These are phyloP conservation scores for Erodium texanum DNA, from an alignment of 441 rosid species.

Conservation along the genomic window DNA sequence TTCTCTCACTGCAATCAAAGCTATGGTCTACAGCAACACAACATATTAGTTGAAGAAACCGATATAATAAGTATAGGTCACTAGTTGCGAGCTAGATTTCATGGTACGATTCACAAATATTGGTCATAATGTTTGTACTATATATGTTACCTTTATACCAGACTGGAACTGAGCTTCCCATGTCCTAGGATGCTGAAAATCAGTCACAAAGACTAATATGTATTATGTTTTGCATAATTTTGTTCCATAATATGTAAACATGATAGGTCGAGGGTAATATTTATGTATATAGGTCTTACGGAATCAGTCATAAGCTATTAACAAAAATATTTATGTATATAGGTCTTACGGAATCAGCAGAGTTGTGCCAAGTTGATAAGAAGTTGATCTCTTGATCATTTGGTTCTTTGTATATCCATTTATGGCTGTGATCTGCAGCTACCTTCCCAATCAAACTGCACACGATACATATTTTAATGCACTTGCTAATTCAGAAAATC, in stretches of 20 bases:
- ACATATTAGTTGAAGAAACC: conserved; percentile 9
- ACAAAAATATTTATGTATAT: too few relatives aligned
- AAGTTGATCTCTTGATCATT: conserved; percentile 91
- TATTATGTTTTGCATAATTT: background rate
- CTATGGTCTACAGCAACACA: conserved; percentile 62
- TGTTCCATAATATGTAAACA: too few relatives aligned
- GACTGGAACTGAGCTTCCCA: conserved; percentile 10
- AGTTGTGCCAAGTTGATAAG: conserved; percentile 89
- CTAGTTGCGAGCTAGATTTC: background rate
- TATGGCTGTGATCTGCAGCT: conserved; percentile 91
- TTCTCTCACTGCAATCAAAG: conserved; percentile 88
- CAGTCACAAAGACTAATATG: background rate
- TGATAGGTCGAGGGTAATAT: too few relatives aligned
- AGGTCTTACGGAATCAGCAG: conserved; percentile 75
- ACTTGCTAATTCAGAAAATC: too few relatives aligned
- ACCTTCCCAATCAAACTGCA: conserved; percentile 86
- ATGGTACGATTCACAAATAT: background rate
- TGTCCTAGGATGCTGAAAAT: conserved; percentile 49
- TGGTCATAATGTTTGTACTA: too few relatives aligned
- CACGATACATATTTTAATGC: conserved; percentile 5
- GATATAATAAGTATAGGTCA: too few relatives aligned
- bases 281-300: conserved; percentile 29
- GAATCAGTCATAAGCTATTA: too few relatives aligned
- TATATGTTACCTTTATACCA: conserved; percentile 53
- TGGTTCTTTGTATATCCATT: conserved; percentile 93